A percentile compares a stretch with the other conserved stretches of the same genome.
phyloP scores from a whole-genome alignment of 768 basidiomycete species.

The Panaeolus cyanescens region DNA sequence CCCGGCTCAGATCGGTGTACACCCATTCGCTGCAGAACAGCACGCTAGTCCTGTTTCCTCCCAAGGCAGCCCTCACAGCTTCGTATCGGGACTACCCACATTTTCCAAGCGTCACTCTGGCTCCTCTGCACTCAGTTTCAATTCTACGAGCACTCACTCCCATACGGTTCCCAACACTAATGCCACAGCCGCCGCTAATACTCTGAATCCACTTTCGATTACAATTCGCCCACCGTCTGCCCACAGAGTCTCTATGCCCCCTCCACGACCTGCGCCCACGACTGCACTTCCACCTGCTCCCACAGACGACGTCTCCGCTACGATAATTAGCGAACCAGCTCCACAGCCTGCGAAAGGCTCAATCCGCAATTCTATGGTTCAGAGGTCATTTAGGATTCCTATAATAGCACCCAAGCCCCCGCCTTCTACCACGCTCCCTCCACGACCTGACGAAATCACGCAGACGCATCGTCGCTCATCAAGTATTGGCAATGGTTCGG shows the following conservation, averaged over 20 bases:
- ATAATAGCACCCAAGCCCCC: constrained; percentile 65
- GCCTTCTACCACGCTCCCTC: constrained; percentile 60
- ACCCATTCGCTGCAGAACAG: constrained; percentile 32
- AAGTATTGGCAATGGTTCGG: constrained; percentile 28
- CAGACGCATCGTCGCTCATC: constrained; percentile 37
- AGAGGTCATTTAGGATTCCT: constrained; percentile 60
- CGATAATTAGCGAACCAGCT: constrained; percentile 18
- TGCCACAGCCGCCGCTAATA: constrained; percentile 7
- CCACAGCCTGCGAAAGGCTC: constrained; percentile 32
- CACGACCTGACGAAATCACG: constrained; percentile 62
- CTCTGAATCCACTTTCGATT: constrained; percentile 7
- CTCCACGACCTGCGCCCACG: constrained; percentile 73
- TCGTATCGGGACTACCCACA: constrained; percentile 45
- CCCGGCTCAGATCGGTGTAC: constrained; percentile 30
- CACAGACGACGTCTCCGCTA: constrained; percentile 25
- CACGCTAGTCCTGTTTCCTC: constrained; percentile 41
- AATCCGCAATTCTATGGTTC: constrained; percentile 59
- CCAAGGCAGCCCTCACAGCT: constrained; percentile 41
- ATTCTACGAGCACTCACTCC: constrained; percentile 45
- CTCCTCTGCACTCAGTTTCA: constrained; percentile 49
- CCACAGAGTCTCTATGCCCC: constrained; percentile 67
- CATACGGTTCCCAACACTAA: constrained; percentile 18
- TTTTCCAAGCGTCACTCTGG: constrained; percentile 56
- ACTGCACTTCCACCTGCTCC: constrained; percentile 74
- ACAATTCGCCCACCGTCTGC: constrained; percentile 10